Conservation (phyloP, 1,139 yeast genomes). For the Saccharomycopsis phalli region DNA sequence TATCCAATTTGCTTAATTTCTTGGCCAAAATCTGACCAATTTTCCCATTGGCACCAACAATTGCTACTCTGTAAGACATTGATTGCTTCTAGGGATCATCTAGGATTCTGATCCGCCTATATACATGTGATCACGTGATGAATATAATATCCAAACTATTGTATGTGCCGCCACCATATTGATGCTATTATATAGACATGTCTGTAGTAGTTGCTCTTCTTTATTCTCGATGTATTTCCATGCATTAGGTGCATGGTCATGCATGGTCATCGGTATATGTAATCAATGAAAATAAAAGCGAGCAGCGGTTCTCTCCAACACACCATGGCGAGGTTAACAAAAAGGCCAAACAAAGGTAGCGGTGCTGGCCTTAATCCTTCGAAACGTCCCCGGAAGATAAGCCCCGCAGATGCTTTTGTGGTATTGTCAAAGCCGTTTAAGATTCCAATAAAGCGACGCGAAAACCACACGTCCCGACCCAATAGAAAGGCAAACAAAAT, state of each 20-base stretch:
- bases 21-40: slow-evolving; percentile 39
- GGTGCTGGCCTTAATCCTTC: slow-evolving; percentile 30
- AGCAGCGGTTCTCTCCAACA: neutral
- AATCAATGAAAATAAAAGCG: no score
- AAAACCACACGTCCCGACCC: slow-evolving; percentile 21
- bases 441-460: slow-evolving; percentile 30
- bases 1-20: slow-evolving; percentile 25
- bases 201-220: no score
- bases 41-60: slow-evolving; percentile 59
- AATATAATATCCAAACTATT: no score
- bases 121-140: no score
- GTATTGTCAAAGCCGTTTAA: slow-evolving; percentile 39
- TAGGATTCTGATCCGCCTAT: no score
- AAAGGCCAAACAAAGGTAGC: slow-evolving; percentile 25
- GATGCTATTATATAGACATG: no score
- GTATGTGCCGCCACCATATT: no score
- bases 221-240: no score
- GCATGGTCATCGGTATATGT: no score
- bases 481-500: slow-evolving; percentile 31
- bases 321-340: slow-evolving; percentile 12
- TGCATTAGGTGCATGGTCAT: no score
- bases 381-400: slow-evolving; percentile 26
- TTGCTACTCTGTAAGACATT: slow-evolving; percentile 29
- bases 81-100: neutral
- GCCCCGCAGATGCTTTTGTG: slow-evolving; percentile 24